phyloP scores from a whole-genome alignment of 2,329 filamentous ascomycete species.

The Paecilomyces sp. region DNA sequence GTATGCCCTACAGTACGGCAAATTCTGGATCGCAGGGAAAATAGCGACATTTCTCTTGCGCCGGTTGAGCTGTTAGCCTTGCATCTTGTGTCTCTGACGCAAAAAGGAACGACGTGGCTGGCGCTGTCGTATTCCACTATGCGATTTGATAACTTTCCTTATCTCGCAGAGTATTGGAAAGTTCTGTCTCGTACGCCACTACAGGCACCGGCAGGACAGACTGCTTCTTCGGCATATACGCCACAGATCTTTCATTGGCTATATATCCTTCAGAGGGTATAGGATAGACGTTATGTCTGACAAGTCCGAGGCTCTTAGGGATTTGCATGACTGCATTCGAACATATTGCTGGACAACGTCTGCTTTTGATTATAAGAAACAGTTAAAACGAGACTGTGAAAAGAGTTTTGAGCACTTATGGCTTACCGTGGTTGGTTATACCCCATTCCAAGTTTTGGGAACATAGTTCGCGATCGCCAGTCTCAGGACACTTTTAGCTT shows the following conservation, averaged over 20 bases:
- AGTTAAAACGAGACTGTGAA: too few species aligned
- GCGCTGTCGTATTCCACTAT: conserved; percentile 25
- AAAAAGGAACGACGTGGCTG: conserved; percentile 20
- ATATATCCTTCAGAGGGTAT: conserved; percentile 17
- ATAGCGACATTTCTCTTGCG: conserved; percentile 11
- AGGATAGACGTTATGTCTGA: background rate
- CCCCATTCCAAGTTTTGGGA: too few species aligned
- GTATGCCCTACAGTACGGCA: conserved; percentile 16
- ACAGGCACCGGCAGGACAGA: conserved; percentile 22
- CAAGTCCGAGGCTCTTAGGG: too few species aligned
- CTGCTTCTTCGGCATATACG: conserved; percentile 16
- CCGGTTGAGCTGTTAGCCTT: conserved; percentile 28
- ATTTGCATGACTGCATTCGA: too few species aligned
- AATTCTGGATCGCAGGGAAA: conserved; percentile 3
- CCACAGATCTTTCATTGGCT: conserved; percentile 31
- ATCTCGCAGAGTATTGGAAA: conserved; percentile 18
- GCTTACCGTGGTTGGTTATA: too few species aligned
- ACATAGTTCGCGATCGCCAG: too few species aligned
- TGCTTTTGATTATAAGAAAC: too few species aligned
- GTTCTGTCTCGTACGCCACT: conserved; percentile 20
- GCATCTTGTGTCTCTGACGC: conserved; percentile 23
- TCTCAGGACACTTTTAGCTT: too few species aligned
- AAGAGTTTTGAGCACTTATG: too few species aligned
- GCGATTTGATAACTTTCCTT: conserved; percentile 22
- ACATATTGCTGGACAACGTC: too few species aligned